phyloP scores from a whole-genome alignment of 225 moss, liverwort and hornwort species.

The Ulota crispa region DNA sequence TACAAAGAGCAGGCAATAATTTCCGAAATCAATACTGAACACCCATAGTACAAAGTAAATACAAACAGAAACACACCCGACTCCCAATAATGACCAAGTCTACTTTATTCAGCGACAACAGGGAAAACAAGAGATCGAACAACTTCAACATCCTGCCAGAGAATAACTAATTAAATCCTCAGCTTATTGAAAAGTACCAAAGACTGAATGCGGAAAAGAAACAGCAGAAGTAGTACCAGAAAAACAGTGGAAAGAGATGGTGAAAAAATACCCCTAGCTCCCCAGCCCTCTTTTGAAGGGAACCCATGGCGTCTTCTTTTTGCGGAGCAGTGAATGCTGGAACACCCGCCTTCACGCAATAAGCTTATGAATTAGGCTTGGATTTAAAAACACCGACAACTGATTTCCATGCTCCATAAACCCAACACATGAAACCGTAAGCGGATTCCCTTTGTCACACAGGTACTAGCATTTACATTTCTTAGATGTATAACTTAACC shows the following conservation, averaged over 20 bases:
- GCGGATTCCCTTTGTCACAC: background rate
- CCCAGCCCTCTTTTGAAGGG: constrained; percentile 66
- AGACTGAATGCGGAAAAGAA: background rate
- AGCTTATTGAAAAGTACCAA: background rate
- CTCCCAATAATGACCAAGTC: background rate
- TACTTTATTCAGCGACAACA: background rate
- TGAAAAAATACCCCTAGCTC: constrained; percentile 59
- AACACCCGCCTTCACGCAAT: constrained; percentile 81
- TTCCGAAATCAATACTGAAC: background rate
- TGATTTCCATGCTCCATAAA: constrained; percentile 14
- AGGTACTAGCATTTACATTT: background rate
- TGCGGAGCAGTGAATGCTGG: constrained; percentile 96
- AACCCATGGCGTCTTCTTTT: constrained; percentile 84
- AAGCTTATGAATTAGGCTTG: constrained; percentile 40
- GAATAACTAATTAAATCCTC: background rate
- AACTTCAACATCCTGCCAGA: background rate
- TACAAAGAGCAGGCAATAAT: background rate
- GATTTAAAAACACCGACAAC: constrained; percentile 22
- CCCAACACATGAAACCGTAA: constrained; percentile 10
- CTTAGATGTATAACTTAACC: background rate
- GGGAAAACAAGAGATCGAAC: background rate
- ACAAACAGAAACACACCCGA: background rate
- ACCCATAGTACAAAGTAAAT: background rate
- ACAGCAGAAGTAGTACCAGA: constrained; percentile 1
- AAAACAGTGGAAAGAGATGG: constrained; percentile 3